Evolutionary conservation across 306 rosid genomes (phyloP).

Genomic region (Cercis canadensis): DNA sequence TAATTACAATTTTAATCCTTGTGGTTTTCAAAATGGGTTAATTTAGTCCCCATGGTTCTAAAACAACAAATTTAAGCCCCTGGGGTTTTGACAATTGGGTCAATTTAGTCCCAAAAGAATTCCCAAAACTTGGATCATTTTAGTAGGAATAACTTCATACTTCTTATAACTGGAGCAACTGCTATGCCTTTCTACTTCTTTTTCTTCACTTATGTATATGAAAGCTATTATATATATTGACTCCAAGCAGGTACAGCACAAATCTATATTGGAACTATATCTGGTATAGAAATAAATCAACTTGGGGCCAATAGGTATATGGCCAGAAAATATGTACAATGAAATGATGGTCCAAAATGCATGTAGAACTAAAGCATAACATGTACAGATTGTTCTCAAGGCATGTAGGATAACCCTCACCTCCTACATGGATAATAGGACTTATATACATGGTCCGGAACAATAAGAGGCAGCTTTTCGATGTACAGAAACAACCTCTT

Average conservation of each 20-base stretch:
- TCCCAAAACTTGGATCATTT: no score
- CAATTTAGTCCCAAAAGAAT: no score
- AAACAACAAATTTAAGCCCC: no score
- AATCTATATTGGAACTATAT: conserved; percentile 12
- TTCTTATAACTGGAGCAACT: background rate
- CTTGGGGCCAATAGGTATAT: conserved; percentile 32
- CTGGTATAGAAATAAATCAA: background rate
- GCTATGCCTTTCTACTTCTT: background rate
- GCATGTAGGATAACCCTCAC: conserved; percentile 40
- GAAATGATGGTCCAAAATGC: conserved; percentile 25
- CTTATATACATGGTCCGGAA: conserved; percentile 62
- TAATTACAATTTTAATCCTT: no score
- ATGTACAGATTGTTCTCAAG: conserved; percentile 29
- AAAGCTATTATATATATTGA: background rate
- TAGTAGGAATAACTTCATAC: no score
- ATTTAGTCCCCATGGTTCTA: no score
- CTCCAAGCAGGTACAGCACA: background rate
- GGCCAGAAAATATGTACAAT: conserved; percentile 23
- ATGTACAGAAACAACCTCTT: conserved; percentile 79
- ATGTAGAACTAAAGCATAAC: conserved; percentile 39
- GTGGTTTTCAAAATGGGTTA: no score
- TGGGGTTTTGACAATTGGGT: no score
- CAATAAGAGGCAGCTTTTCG: conserved; percentile 68
- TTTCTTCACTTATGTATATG: no score
- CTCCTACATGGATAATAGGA: conserved; percentile 66